Percentiles rank a stretch among this genome's conserved stretches.
Evolutionary conservation across 495 filamentous ascomycete species (phyloP).

Genomic region (Aspergillus steynii): DNA sequence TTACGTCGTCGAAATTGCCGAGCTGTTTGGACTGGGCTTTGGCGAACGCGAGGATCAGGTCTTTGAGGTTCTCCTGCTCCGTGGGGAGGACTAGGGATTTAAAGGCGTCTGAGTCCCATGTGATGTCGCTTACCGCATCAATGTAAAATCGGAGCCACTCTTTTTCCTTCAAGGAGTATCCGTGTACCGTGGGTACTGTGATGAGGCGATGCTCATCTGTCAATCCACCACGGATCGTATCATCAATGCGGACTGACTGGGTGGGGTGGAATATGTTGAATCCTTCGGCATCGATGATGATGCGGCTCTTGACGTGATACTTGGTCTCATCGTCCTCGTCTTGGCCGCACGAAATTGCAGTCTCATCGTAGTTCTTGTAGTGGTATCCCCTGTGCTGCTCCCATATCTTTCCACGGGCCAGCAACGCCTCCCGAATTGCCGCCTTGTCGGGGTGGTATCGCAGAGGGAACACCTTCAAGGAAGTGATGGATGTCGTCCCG

Average conservation of each 20-base stretch:
- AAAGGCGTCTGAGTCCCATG: conserved; percentile 56
- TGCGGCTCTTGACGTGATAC: conserved; percentile 52
- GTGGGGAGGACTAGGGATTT: conserved; percentile 51
- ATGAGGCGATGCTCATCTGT: conserved; percentile 21
- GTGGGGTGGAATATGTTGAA: conserved; percentile 39
- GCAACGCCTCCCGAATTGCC: conserved; percentile 28
- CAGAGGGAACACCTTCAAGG: conserved; percentile 57
- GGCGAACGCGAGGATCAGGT: conserved; percentile 32
- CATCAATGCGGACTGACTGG: conserved; percentile 22
- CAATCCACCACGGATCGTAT: conserved; percentile 6
- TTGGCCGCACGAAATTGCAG: conserved; percentile 32
- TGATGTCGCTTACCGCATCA: conserved; percentile 39
- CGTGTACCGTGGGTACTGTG: conserved; percentile 22
- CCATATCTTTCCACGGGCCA: conserved; percentile 50
- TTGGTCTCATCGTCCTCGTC: conserved; percentile 32
- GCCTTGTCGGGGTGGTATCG: conserved; percentile 49
- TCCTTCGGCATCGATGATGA: conserved; percentile 55
- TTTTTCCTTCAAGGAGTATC: conserved; percentile 36
- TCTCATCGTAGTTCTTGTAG: conserved; percentile 61
- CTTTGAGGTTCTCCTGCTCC: conserved; percentile 27
- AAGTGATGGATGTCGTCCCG: conserved; percentile 57
- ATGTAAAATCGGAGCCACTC: conserved; percentile 45
- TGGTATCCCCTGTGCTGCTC: conserved; percentile 58
- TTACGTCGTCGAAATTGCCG: conserved; percentile 31
- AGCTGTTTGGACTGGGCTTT: conserved; percentile 29